These are phyloP conservation scores for Vinca minor DNA, from an alignment of 257 asterid species.

Conservation along the genomic window DNA sequence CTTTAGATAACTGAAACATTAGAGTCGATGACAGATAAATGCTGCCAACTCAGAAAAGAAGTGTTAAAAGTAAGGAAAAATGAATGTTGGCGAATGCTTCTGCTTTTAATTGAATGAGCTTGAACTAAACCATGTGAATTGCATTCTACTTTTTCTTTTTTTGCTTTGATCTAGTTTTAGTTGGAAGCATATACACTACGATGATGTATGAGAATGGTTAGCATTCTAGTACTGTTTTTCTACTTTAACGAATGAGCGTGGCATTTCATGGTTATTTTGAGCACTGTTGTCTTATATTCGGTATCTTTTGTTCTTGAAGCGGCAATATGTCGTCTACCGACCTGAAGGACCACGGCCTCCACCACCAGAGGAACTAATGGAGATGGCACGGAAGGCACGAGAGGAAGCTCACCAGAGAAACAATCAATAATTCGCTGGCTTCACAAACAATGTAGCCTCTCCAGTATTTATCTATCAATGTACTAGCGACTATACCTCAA, in stretches of 20 bases:
- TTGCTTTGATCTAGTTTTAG: not conserved
- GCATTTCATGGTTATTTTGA: not conserved
- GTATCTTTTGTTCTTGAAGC: constrained; percentile 34
- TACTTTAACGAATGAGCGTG: too few relatives aligned
- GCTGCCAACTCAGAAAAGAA: not conserved
- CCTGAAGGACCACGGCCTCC: constrained; percentile 77
- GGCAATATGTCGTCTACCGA: constrained; percentile 77
- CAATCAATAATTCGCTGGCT: constrained; percentile 9
- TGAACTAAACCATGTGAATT: not conserved
- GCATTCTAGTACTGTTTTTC: too few relatives aligned
- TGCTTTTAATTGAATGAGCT: not conserved
- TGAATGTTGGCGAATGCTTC: not conserved
- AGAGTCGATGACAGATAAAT: not conserved
- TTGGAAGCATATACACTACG: too few relatives aligned
- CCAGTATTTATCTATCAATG: too few relatives aligned
- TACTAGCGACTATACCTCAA: not conserved
- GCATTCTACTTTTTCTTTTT: not conserved
- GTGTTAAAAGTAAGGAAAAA: not conserved
- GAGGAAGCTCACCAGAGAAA: constrained; percentile 65
- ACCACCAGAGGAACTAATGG: constrained; percentile 83
- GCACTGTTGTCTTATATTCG: constrained; percentile 9
- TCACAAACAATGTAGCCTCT: not conserved
- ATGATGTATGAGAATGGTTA: too few relatives aligned
- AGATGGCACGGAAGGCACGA: constrained; percentile 79
- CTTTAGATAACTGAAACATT: not conserved